Percentiles rank a stretch among this genome's conserved stretches.
These are phyloP conservation scores for Davidsoniella neocaledoniae DNA, from an alignment of 2,329 filamentous ascomycete genomes.

Conservation along the genomic window DNA sequence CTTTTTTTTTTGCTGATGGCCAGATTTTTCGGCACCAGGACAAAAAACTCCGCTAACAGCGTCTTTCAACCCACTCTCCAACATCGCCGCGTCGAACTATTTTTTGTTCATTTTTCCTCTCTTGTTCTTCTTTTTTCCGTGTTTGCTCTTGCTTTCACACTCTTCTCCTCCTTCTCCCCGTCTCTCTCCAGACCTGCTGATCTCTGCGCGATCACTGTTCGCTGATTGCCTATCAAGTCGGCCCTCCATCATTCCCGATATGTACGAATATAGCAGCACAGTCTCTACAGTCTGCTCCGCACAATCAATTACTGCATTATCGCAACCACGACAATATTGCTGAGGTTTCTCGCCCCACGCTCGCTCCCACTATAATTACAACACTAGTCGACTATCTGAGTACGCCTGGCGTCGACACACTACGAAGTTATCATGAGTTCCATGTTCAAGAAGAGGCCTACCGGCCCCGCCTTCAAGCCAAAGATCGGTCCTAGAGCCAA, in stretches of 20 bases:
- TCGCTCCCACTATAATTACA: not conserved
- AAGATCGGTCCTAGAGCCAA: slow-evolving; percentile 44
- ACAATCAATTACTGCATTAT: slow-evolving; percentile 10
- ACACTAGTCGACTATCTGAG: not conserved
- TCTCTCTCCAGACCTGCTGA: not conserved
- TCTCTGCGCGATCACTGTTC: not conserved
- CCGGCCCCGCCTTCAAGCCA: slow-evolving; percentile 47
- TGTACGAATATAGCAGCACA: slow-evolving; percentile 10
- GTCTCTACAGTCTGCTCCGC: slow-evolving; percentile 9
- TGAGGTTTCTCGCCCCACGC: slow-evolving; percentile 1
- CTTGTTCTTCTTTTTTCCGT: not conserved
- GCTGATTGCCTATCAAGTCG: slow-evolving; percentile 2
- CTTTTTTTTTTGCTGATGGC: no score
- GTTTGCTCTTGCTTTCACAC: not conserved
- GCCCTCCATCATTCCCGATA: slow-evolving; percentile 5
- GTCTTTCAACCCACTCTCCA: not conserved
- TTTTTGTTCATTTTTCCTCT: not conserved
- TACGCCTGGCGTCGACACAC: not conserved
- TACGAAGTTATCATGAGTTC: slow-evolving; percentile 35
- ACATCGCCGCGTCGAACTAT: not conserved
- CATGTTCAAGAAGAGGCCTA: slow-evolving; percentile 49
- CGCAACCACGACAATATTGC: slow-evolving; percentile 5
- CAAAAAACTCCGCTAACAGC: no score
- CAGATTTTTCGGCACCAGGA: no score
- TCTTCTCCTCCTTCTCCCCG: not conserved